Conservation (phyloP, 2,329 filamentous ascomycete species). For the Neofusicoccum umdonicola region DNA sequence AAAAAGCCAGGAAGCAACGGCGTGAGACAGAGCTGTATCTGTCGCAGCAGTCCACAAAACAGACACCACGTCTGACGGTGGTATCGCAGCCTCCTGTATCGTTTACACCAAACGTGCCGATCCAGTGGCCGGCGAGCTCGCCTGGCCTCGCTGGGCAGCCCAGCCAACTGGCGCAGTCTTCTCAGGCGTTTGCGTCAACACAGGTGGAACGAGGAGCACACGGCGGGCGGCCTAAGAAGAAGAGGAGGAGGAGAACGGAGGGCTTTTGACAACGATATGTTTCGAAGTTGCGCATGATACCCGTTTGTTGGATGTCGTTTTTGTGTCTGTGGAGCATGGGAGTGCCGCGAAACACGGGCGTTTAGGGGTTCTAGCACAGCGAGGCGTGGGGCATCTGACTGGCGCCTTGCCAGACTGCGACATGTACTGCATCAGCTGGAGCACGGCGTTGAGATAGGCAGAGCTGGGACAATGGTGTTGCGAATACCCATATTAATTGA, state of each 20-base stretch:
- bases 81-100: background rate
- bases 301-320: background rate
- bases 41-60: conserved; percentile 2
- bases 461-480: background rate
- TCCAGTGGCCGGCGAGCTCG: conserved; percentile 18
- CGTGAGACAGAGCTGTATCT: conserved; percentile 32
- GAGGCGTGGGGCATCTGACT: too few species aligned
- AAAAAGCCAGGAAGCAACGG: conserved; percentile 40
- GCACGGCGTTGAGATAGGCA: background rate
- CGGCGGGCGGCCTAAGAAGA: conserved; percentile 32
- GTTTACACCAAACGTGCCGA: background rate
- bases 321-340: too few species aligned
- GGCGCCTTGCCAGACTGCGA: background rate
- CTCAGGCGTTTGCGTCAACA: conserved; percentile 26
- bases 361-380: too few species aligned
- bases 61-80: conserved; percentile 18
- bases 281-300: background rate
- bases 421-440: background rate
- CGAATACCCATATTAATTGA: conserved; percentile 5
- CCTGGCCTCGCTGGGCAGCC: conserved; percentile 5
- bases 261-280: conserved; percentile 26
- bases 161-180: conserved; percentile 27
- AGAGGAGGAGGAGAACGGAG: conserved; percentile 31
- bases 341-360: too few species aligned
- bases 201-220: conserved; percentile 36